Conservation (phyloP, 306 rosid species). For the Ormosia emarginata region DNA sequence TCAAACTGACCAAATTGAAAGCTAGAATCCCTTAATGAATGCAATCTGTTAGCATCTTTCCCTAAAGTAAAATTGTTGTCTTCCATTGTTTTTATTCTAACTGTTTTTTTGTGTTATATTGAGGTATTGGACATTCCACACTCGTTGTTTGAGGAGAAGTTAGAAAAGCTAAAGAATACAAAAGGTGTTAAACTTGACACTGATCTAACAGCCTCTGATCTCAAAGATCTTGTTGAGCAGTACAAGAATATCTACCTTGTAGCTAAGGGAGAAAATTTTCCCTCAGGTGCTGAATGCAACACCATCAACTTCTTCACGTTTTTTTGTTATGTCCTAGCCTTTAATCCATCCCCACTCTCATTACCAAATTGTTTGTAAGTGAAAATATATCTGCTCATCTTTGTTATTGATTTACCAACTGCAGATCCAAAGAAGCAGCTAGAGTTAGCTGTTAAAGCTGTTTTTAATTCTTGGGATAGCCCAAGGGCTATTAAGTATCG, state of each 20-base stretch:
- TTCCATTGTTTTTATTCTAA: constrained; percentile 14
- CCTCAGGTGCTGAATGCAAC: constrained; percentile 66
- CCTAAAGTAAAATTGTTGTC: not conserved
- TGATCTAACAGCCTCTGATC: constrained; percentile 67
- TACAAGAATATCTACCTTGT: constrained; percentile 74
- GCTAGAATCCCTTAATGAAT: not conserved
- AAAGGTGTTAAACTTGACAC: constrained; percentile 69
- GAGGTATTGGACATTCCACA: constrained; percentile 91
- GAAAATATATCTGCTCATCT: not conserved
- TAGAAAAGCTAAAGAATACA: constrained; percentile 54
- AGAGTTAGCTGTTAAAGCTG: constrained; percentile 77
- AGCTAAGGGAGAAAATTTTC: constrained; percentile 67
- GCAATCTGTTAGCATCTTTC: not conserved
- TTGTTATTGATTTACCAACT: constrained; percentile 8
- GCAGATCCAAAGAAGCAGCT: constrained; percentile 92
- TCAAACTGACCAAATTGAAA: not conserved
- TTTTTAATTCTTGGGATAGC: constrained; percentile 98
- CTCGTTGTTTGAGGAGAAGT: constrained; percentile 78
- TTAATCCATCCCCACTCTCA: not conserved
- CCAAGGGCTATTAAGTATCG: constrained; percentile 88
- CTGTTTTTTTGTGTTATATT: constrained; percentile 22
- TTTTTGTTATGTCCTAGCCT: constrained; percentile 8
- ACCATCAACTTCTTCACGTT: constrained; percentile 11
- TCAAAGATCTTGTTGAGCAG: constrained; percentile 77
- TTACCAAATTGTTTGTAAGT: not conserved